phyloP scores from a whole-genome alignment of 2,329 filamentous ascomycete species.

The Akanthomyces muscarius region DNA sequence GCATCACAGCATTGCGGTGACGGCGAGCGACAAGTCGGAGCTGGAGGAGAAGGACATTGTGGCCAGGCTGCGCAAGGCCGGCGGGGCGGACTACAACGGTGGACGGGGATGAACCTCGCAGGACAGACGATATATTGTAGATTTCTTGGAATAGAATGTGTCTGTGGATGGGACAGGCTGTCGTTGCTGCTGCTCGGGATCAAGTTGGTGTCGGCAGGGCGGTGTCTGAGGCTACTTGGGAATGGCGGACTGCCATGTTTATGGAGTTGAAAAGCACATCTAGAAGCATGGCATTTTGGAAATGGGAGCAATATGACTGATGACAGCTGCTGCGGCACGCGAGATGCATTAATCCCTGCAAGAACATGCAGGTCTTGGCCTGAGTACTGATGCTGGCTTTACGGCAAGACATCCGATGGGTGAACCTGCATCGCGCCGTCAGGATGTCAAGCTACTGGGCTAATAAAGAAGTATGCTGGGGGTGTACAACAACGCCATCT shows the following conservation, averaged over 20 bases:
- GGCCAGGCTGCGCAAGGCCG: slow-evolving; percentile 57
- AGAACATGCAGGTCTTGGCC: not conserved
- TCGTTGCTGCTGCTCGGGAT: not conserved
- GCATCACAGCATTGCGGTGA: slow-evolving; percentile 64
- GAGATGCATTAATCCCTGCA: not conserved
- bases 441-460: no score
- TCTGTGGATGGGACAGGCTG: not conserved
- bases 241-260: not conserved
- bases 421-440: not conserved
- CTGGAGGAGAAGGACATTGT: slow-evolving; percentile 60
- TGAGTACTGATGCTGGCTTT: not conserved
- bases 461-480: not conserved
- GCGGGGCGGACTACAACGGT: slow-evolving; percentile 68
- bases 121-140: no score
- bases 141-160: no score
- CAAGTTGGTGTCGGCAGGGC: not conserved
- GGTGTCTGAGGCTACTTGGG: not conserved
- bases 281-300: not conserved
- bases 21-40: slow-evolving; percentile 57
- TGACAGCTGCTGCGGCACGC: not conserved
- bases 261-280: not conserved
- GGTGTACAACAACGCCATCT: no score
- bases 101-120: slow-evolving; percentile 45
- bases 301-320: not conserved
- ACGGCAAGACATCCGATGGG: not conserved